Evolutionary conservation across 345 rosid genomes (phyloP).

Genomic region (Rhodomyrtus tomentosa): DNA sequence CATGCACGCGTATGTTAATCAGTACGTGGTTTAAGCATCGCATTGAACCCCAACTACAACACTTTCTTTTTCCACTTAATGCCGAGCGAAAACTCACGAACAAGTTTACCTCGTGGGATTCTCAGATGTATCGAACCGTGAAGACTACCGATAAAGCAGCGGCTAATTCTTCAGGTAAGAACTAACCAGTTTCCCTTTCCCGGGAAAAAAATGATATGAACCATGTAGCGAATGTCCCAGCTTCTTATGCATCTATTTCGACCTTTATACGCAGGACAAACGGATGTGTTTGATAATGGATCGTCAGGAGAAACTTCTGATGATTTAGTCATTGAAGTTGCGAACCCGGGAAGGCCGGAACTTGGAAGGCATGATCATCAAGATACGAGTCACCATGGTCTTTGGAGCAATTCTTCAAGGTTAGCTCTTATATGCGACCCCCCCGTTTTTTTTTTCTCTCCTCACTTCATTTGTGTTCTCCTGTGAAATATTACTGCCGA

Average conservation of each 20-base stretch:
- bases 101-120: neutral
- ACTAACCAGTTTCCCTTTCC: neutral
- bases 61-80: neutral
- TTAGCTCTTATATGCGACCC: neutral
- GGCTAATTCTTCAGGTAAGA: conserved; percentile 45
- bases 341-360: conserved; percentile 43
- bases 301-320: conserved; percentile 85
- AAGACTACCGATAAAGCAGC: conserved; percentile 70
- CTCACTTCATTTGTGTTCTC: neutral
- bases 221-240: neutral
- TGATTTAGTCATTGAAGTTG: conserved; percentile 64
- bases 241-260: neutral
- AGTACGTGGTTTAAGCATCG: neutral
- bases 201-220: neutral
- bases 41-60: neutral
- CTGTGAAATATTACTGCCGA: neutral
- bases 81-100: neutral
- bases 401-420: conserved; percentile 75
- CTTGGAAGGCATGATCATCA: conserved; percentile 30
- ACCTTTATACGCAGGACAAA: conserved; percentile 33
- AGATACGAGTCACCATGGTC: conserved; percentile 32
- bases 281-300: conserved; percentile 64
- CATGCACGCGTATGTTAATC: neutral
- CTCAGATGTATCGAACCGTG: conserved; percentile 74
- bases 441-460: too few relatives aligned